Conservation (phyloP, 345 rosid species). For the Linum trigynum region DNA sequence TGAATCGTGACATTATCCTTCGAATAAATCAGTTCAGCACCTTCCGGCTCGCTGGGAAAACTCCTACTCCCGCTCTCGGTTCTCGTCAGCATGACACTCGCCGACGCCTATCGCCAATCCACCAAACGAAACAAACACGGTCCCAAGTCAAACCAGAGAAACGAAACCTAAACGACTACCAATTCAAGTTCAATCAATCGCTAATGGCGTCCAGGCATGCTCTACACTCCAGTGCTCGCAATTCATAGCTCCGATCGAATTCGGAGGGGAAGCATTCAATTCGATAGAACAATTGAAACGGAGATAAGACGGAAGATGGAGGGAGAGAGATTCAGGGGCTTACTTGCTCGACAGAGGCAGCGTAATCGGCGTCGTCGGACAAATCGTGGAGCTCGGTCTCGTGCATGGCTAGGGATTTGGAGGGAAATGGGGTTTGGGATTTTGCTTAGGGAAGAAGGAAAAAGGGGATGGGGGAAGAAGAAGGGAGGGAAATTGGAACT, state of each 20-base stretch:
- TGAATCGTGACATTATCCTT: conserved; percentile 88
- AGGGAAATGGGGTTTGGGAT: background rate
- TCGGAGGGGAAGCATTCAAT: background rate
- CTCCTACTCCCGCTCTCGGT: conserved; percentile 53
- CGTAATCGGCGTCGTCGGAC: conserved; percentile 97
- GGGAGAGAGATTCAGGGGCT: conserved; percentile 9
- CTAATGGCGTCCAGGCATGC: background rate
- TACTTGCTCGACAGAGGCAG: conserved; percentile 77
- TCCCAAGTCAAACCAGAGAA: background rate
- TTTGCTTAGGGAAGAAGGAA: conserved; percentile 27
- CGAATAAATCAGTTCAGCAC: conserved; percentile 57
- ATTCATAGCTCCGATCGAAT: background rate
- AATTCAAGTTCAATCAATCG: background rate
- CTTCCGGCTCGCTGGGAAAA: conserved; percentile 50
- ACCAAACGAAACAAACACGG: background rate
- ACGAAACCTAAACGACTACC: background rate
- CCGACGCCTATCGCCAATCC: conserved; percentile 42
- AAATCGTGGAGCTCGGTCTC: conserved; percentile 78
- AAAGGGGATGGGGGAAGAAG: too few relatives aligned
- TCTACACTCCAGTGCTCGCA: background rate
- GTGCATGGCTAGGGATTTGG: conserved; percentile 34
- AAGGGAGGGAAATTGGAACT: background rate
- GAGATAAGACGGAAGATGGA: too few relatives aligned
- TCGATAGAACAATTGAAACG: background rate
- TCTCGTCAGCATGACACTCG: conserved; percentile 44